Evolutionary conservation across 164 flowering plant species (phyloP).

Genomic region (Tetrastigma voinierianum): DNA sequence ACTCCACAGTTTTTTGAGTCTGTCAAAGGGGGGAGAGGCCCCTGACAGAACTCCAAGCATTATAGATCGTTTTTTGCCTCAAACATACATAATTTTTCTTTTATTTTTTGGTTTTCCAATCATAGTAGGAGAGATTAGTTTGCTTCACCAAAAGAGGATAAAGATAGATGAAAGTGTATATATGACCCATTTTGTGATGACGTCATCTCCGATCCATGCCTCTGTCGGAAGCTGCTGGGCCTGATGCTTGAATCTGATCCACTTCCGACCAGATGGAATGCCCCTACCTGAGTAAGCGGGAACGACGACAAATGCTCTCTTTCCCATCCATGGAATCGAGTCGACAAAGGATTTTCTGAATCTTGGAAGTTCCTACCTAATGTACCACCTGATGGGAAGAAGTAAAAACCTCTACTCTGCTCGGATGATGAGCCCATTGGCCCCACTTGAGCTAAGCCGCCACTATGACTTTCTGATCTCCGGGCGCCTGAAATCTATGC

Average conservation of each 20-base stretch:
- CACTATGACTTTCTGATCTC: slow-evolving; percentile 52
- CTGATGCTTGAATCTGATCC: slow-evolving; percentile 51
- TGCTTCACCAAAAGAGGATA: slow-evolving; percentile 35
- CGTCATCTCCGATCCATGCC: slow-evolving; percentile 74
- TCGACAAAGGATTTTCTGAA: slow-evolving; percentile 45
- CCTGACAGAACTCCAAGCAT: slow-evolving; percentile 34
- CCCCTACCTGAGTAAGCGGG: slow-evolving; percentile 48
- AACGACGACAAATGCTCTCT: slow-evolving; percentile 65
- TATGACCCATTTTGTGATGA: slow-evolving; percentile 64
- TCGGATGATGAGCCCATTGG: slow-evolving; percentile 60
- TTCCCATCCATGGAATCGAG: slow-evolving; percentile 71
- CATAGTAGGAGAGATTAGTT: slow-evolving; percentile 17
- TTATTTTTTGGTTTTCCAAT: too few species aligned
- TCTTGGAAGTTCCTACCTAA: slow-evolving; percentile 62
- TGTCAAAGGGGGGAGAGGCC: slow-evolving; percentile 11
- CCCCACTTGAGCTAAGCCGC: slow-evolving; percentile 37
- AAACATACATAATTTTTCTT: slow-evolving; percentile 24
- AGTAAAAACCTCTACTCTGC: slow-evolving; percentile 49
- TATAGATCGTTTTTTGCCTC: slow-evolving; percentile 24
- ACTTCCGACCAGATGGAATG: slow-evolving; percentile 49
- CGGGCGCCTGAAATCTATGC: slow-evolving; percentile 34
- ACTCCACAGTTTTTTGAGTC: slow-evolving; percentile 25
- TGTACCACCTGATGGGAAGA: slow-evolving; percentile 56
- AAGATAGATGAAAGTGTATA: slow-evolving; percentile 17
- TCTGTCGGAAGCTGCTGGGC: slow-evolving; percentile 54